A percentile compares a stretch with the other conserved stretches of the same genome.
Evolutionary conservation across 2,329 filamentous ascomycete species (phyloP).

Genomic region (Pseudopyricularia cyperi): DNA sequence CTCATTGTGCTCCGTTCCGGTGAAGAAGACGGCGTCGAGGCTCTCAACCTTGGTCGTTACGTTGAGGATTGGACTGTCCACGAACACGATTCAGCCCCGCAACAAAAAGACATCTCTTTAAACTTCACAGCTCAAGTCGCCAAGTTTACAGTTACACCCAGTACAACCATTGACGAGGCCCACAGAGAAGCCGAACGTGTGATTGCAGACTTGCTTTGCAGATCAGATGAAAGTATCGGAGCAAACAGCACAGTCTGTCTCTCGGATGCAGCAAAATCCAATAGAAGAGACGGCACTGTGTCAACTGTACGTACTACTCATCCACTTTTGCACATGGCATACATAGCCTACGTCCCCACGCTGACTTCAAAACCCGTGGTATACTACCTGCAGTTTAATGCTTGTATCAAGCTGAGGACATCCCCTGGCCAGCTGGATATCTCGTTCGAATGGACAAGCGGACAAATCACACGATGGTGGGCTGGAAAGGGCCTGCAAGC

Average conservation of each 20-base stretch:
- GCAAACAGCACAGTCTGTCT: background rate
- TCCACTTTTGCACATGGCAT: background rate
- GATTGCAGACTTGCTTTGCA: background rate
- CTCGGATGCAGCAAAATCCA: background rate
- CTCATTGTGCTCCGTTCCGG: constrained; percentile 1
- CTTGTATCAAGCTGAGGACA: background rate
- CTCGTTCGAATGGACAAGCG: background rate
- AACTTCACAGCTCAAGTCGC: background rate
- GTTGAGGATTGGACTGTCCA: background rate
- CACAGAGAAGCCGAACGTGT: background rate
- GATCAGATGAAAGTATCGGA: background rate
- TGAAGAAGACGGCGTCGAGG: constrained; percentile 1
- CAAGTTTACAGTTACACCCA: background rate
- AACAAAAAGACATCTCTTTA: background rate
- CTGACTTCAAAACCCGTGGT: background rate
- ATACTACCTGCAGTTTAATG: background rate
- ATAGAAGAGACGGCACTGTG: background rate
- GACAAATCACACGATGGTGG: background rate
- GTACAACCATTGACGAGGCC: background rate
- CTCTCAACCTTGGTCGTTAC: background rate
- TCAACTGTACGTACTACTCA: background rate
- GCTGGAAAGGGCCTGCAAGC: background rate
- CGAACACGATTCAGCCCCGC: background rate
- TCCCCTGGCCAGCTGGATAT: background rate
- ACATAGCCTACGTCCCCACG: background rate